These are phyloP conservation scores for Ceratobasidium theobromae DNA, from an alignment of 1,284 basidiomycete species.

Conservation along the genomic window DNA sequence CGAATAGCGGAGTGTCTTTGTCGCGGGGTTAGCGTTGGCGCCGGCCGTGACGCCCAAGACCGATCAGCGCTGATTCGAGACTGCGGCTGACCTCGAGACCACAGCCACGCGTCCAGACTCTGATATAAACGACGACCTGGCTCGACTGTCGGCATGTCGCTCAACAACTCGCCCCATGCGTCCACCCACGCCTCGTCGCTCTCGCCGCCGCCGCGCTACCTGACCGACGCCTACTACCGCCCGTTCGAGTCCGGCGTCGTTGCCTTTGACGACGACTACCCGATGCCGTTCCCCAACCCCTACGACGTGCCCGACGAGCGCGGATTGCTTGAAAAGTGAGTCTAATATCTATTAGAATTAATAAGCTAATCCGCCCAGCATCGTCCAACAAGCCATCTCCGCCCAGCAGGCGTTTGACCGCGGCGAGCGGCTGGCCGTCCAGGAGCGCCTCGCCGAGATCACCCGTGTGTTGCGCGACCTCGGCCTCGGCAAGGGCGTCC, in stretches of 20 bases:
- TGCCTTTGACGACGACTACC: slow-evolving; percentile 20
- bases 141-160: slow-evolving; percentile 27
- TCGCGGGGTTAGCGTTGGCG: too few species aligned
- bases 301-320: not conserved
- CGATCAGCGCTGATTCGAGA: too few species aligned
- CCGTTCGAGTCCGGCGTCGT: not conserved
- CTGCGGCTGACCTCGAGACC: too few species aligned
- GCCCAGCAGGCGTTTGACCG: slow-evolving; percentile 27
- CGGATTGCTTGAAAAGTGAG: slow-evolving; percentile 24
- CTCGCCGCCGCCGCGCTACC: slow-evolving; percentile 15
- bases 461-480: slow-evolving; percentile 16
- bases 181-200: slow-evolving; percentile 26
- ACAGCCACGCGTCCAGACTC: too few species aligned
- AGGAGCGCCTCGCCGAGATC: slow-evolving; percentile 26
- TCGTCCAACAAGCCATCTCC: slow-evolving; percentile 25
- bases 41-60: too few species aligned
- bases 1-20: too few species aligned
- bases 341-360: slow-evolving; percentile 2
- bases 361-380: too few species aligned
- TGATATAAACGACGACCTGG: not conserved
- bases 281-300: too few species aligned
- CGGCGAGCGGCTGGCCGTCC: slow-evolving; percentile 15
- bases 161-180: slow-evolving; percentile 30
- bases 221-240: slow-evolving; percentile 7
- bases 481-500: slow-evolving; percentile 17